phyloP scores from a whole-genome alignment of 176 grass and related monocot genomes.

The Triticum dicoccoides region DNA sequence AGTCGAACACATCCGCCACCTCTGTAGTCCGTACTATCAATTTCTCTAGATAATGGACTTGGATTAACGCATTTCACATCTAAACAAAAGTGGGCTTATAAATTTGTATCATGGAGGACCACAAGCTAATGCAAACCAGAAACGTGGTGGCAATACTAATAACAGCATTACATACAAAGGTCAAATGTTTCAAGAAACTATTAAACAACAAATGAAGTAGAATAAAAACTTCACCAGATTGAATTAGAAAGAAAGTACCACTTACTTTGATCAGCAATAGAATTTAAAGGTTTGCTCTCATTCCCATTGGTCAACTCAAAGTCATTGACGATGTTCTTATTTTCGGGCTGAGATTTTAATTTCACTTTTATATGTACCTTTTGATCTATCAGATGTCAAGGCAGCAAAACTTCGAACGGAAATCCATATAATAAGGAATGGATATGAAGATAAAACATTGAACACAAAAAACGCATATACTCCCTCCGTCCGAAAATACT shows the following conservation, averaged over 20 bases:
- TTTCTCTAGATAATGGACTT: background rate
- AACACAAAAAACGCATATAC: background rate
- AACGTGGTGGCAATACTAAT: background rate
- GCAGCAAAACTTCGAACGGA: background rate
- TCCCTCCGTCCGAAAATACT: too few relatives aligned
- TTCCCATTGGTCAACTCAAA: constrained; percentile 39
- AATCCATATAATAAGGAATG: background rate
- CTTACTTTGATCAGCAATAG: constrained; percentile 38
- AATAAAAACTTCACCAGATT: constrained; percentile 14
- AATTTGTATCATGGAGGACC: background rate
- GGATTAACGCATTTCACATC: background rate
- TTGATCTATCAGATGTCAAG: constrained; percentile 56
- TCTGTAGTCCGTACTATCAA: background rate
- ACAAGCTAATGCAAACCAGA: constrained; percentile 10
- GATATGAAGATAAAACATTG: background rate
- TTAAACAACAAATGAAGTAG: background rate
- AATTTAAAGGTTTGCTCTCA: constrained; percentile 21
- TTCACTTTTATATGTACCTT: constrained; percentile 48
- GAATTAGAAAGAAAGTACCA: constrained; percentile 17
- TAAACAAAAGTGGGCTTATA: background rate
- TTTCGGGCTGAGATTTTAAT: constrained; percentile 31
- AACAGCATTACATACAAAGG: constrained; percentile 6
- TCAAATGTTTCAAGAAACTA: constrained; percentile 2
- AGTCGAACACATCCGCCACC: background rate
- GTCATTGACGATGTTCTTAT: constrained; percentile 33